Evolutionary conservation across 176 grass and related monocot genomes (phyloP).

Genomic region (Luzula sylvatica): DNA sequence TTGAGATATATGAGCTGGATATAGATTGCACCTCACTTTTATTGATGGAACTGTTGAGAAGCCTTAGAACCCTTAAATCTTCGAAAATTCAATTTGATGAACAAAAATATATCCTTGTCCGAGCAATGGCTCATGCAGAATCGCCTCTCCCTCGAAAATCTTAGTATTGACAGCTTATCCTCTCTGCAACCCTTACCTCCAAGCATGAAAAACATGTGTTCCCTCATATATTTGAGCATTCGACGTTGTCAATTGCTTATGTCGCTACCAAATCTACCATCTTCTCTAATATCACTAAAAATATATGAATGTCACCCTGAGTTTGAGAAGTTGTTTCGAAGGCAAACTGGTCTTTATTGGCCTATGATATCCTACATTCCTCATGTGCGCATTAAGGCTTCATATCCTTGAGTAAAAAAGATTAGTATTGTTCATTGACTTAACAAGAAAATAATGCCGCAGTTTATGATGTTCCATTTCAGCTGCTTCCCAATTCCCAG

Average conservation of each 20-base stretch:
- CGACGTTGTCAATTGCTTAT: background rate
- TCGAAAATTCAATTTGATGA: too few species aligned
- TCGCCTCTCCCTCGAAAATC: constrained; percentile 2
- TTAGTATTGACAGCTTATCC: background rate
- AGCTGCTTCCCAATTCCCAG: too few species aligned
- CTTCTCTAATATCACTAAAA: background rate
- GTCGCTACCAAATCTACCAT: constrained; percentile 5
- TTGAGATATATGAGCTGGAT: too few species aligned
- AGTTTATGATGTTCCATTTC: too few species aligned
- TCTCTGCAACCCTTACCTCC: background rate
- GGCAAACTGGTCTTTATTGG: background rate
- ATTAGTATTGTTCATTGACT: too few species aligned
- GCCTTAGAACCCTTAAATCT: too few species aligned
- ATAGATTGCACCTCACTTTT: too few species aligned
- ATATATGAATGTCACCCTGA: background rate
- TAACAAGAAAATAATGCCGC: too few species aligned
- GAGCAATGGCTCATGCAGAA: constrained; percentile 12
- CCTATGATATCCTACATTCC: background rate
- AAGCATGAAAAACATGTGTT: background rate
- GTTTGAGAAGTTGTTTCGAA: background rate
- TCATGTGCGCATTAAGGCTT: background rate
- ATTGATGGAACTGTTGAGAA: too few species aligned
- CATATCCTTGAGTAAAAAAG: too few species aligned
- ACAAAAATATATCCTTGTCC: background rate
- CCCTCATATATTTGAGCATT: background rate